These are phyloP conservation scores for Neoboletus subvelutipes DNA, from an alignment of 768 basidiomycete species.

Conservation along the genomic window DNA sequence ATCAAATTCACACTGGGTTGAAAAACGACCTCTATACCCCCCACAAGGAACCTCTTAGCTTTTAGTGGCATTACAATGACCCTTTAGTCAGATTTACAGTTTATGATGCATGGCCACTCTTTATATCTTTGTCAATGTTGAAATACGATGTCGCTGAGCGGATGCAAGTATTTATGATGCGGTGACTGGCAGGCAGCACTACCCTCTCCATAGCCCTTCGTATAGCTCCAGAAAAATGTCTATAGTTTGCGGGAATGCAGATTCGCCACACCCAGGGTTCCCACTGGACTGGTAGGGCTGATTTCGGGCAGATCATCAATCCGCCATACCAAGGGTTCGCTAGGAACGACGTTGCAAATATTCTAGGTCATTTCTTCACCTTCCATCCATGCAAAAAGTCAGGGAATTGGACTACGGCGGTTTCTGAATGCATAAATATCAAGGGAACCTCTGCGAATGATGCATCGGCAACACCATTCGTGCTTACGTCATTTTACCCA, in stretches of 20 bases:
- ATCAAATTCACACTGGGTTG: background rate
- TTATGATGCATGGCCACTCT: background rate
- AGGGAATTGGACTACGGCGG: no score
- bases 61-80: background rate
- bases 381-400: no score
- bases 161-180: background rate
- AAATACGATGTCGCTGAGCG: background rate
- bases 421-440: conserved; percentile 20
- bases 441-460: background rate
- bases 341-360: no score
- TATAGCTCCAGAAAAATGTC: background rate
- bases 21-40: background rate
- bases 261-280: no score
- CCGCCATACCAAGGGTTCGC: no score
- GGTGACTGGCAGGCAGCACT: background rate
- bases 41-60: background rate
- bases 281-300: no score
- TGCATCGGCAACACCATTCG: conserved; percentile 6
- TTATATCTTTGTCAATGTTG: background rate
- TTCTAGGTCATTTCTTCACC: no score
- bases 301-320: no score
- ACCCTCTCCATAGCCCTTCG: background rate
- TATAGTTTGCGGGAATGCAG: no score
- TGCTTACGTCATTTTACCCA: background rate
- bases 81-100: conserved; percentile 9